Percentiles rank a stretch among this genome's conserved stretches.
These are phyloP conservation scores for Maudiozyma bulderi DNA, from an alignment of 805 yeast genomes.

Conservation along the genomic window DNA sequence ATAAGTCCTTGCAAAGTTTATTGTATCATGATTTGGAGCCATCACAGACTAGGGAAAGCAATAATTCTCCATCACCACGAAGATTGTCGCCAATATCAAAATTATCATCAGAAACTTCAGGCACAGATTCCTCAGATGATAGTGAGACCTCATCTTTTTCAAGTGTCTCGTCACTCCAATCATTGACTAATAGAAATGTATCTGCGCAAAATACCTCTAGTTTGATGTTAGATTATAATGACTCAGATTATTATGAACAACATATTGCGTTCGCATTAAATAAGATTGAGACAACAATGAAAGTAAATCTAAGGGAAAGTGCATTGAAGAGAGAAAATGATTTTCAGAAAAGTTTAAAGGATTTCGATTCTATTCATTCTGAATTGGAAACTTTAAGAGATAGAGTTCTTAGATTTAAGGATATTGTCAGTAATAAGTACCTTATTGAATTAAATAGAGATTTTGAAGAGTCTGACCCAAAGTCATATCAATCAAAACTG, in stretches of 20 bases:
- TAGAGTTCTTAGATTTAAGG: constrained; percentile 17
- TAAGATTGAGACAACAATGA: constrained; percentile 19
- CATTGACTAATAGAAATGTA: neutral
- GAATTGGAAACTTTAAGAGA: constrained; percentile 24
- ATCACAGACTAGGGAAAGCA: neutral
- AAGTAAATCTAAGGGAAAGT: constrained; percentile 13
- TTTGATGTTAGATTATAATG: constrained; percentile 12
- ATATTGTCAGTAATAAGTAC: constrained; percentile 22
- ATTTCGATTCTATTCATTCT: constrained; percentile 17
- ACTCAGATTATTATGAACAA: constrained; percentile 15
- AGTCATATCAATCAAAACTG: constrained; percentile 19
- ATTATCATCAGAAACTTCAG: neutral
- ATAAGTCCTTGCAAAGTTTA: constrained; percentile 16
- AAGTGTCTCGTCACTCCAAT: constrained; percentile 5
- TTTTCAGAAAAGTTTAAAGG: constrained; percentile 22
- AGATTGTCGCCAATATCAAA: neutral
- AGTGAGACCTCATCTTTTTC: constrained; percentile 5
- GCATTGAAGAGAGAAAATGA: constrained; percentile 22
- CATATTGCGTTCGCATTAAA: constrained; percentile 17
- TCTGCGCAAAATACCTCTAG: neutral
- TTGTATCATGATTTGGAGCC: constrained; percentile 16
- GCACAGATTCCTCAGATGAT: neutral
- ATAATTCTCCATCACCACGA: neutral
- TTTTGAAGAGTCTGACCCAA: constrained; percentile 19
- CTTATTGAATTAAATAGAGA: constrained; percentile 22